Base-by-base conservation (phyloP, 73 alveolate genomes). In the Breviolum minutum region DNA sequence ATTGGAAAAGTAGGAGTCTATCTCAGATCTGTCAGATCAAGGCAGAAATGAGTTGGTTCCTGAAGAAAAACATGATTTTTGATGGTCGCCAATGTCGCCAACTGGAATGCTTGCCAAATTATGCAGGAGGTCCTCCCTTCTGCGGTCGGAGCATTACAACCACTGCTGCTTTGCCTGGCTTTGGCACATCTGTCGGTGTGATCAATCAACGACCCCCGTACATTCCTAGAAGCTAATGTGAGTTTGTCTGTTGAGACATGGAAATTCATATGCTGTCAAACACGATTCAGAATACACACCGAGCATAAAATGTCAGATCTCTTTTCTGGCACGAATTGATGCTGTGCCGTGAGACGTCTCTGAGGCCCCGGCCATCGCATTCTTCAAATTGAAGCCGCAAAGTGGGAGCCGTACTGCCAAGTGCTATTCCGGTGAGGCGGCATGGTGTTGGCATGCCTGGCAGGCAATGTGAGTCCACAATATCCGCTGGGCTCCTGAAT, bases 361-460 rank as follows among this genome's bases (percentile, higher is more conserved):
- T 7, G 62, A 61, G 26, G 2, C 93, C 94, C 80, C 62, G 54
- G 77, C 98, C 98, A n/a, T 80, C 98, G 48, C 98, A 92, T 40
- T 92, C 87, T 81, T 92, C 98, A 81, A 92, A 92, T 66, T 92
- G 98, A 32, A 92, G 91, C 81, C 98, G 89, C 98, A 92, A 16
- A 68, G 98, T 81, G 20, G 91, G 98, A 17, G 19, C 9, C 69
- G 84, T 74, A 11, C 81, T 54, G 24, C 86, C 98, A 20, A 92
- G 63, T 32, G 98, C 98, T 90, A 92, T 48, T 66, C 98, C 90
- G 17, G 98, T 92, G 68, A 92, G 69, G 87, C 61, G 87, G n/a
- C 96, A 89, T 11, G 61, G 76, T 29, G 80, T 60, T 17, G 81
- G 77, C 16, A 84, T 7, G 71, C 88, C 88, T 80, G 88, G 88